phyloP scores from a whole-genome alignment of 352 stramenopile species.

The Pythium dissotocum region DNA sequence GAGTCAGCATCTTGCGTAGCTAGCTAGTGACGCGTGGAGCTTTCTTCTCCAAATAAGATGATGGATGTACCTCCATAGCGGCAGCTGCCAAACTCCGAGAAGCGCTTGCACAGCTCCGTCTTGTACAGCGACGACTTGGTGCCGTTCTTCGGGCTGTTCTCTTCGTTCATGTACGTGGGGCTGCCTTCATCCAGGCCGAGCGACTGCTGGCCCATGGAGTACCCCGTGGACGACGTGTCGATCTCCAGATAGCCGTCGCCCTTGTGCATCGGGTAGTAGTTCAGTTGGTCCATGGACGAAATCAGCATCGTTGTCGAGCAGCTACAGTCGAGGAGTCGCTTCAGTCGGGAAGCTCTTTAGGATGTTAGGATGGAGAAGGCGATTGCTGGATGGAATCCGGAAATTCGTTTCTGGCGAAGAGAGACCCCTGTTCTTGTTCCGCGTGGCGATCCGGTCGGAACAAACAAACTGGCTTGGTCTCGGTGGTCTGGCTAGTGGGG shows the following conservation, averaged over 20 bases:
- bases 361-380: neutral
- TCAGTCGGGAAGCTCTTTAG: neutral
- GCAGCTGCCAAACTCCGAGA: conserved; percentile 85
- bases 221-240: conserved; percentile 41
- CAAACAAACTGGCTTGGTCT: conserved; percentile 1
- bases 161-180: conserved; percentile 70
- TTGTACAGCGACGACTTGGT: conserved; percentile 89
- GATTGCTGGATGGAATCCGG: conserved; percentile 16
- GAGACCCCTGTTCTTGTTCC: neutral
- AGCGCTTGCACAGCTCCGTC: conserved; percentile 87
- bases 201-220: conserved; percentile 23
- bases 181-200: conserved; percentile 25
- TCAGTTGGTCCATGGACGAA: conserved; percentile 81
- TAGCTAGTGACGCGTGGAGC: neutral
- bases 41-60: neutral
- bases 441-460: neutral
- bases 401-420: neutral
- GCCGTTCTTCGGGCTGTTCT: conserved; percentile 83
- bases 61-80: conserved; percentile 68
- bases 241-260: conserved; percentile 66
- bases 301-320: conserved; percentile 52
- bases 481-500: neutral
- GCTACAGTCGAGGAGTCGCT: neutral
- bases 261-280: conserved; percentile 83
- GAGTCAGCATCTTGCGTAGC: neutral